These are phyloP conservation scores for Coniferiporia weirii DNA, from an alignment of 1,284 basidiomycete species.

Conservation along the genomic window DNA sequence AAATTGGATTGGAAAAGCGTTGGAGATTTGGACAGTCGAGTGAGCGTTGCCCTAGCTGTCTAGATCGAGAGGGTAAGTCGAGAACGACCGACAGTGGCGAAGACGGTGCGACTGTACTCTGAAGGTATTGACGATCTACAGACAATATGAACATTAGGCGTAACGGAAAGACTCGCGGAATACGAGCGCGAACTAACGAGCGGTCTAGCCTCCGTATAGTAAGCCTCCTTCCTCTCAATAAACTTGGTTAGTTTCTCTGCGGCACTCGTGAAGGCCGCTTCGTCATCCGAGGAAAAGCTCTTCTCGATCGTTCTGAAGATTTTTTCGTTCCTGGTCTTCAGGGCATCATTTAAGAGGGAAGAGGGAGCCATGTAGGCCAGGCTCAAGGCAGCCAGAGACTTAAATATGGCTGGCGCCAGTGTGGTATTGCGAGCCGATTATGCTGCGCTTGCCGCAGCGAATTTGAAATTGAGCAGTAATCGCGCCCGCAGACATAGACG, in stretches of 20 bases:
- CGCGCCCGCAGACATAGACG: too few relatives aligned
- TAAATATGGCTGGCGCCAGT: too few relatives aligned
- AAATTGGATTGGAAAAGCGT: not conserved
- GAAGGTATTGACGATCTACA: conserved; percentile 1
- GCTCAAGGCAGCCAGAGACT: too few relatives aligned
- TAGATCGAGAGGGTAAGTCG: not conserved
- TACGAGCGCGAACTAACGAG: not conserved
- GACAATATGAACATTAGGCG: not conserved
- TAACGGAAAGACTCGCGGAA: not conserved
- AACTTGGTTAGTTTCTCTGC: conserved; percentile 7
- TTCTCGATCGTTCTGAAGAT: conserved; percentile 4
- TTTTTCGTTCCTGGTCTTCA: conserved; percentile 7
- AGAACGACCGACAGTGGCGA: not conserved
- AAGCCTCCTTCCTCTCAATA: conserved; percentile 9
- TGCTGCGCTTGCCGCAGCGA: too few relatives aligned
- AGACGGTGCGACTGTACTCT: not conserved
- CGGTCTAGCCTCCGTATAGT: conserved; percentile 14
- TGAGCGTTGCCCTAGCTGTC: conserved; percentile 12
- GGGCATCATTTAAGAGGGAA: not conserved
- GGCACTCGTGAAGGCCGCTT: conserved; percentile 1
- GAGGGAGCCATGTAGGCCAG: not conserved
- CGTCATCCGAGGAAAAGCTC: conserved; percentile 3
- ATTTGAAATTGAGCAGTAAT: too few relatives aligned
- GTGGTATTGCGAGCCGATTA: too few relatives aligned
- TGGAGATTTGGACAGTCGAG: not conserved